Base-by-base conservation (phyloP, 1,284 basidiomycete species). In the Apiotrichum porosum region DNA sequence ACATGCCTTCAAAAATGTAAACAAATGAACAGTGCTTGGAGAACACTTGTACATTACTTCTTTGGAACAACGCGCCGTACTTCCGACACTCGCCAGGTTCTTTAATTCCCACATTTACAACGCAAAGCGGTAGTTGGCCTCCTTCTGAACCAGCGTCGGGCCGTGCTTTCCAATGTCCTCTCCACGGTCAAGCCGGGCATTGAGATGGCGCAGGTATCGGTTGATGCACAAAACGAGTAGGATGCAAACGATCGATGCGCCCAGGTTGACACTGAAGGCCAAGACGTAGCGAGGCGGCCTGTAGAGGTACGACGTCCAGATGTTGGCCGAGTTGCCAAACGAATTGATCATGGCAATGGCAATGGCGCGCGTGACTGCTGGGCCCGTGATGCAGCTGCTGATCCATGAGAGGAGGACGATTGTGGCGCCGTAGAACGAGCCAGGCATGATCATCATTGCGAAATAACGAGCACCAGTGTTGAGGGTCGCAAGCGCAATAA, bases 341-440 rank as follows among this genome's bases (percentile, higher is more conserved):
- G 69, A 57, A 59, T 75, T 75, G 57, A 74, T 58, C 38, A 70
- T 51, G 1, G 71, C 68, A 44, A 68, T 62, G 6, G 65, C 66
- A 40, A 72, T 57, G 10, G 69, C 66, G 35, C 73, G 66, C 56
- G 72, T 72, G 56, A 69, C 57, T 28, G 60, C 55, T 1, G 73
- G 72, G 4, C 73, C 71, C 12, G 67, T 69, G 42, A 69, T 65
- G 5, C 63, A 59, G 3, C 59, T 54, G 0, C 63, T 61, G 44
- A 72, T 68, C 72, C 71, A 74, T 4, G 63, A 64, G 14, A 71
- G 54, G 44, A 67, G 66, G 46, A 69, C 58, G 46, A 68, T 71
- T 15, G 67, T 66, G 3, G 70, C 64, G 1, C 63, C 55, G 62
- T 74, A 74, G 59, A 65, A 64, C 1, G 44, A 45, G 22, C 51